Evolutionary conservation across 345 rosid species (phyloP).

Genomic region (Murraya paniculata): DNA sequence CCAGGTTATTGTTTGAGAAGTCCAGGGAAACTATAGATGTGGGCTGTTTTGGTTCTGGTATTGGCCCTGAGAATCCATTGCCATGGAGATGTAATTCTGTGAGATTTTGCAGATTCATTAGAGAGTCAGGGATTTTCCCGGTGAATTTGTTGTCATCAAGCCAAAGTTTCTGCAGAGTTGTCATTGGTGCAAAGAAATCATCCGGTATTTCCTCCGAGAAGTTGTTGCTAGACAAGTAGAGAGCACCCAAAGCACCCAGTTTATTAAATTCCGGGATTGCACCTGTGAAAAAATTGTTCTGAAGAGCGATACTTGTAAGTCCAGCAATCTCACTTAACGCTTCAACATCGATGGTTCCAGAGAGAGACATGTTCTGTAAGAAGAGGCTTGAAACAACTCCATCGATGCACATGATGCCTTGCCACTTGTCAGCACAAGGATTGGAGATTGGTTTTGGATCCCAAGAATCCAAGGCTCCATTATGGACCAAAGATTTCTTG

Average conservation of each 20-base stretch:
- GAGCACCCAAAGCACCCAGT: constrained; percentile 42
- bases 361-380: constrained; percentile 46
- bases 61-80: constrained; percentile 58
- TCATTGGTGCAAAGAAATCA: constrained; percentile 54
- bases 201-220: constrained; percentile 57
- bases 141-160: constrained; percentile 51
- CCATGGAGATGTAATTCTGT: constrained; percentile 63
- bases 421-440: constrained; percentile 64
- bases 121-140: constrained; percentile 56
- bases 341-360: constrained; percentile 51
- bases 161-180: constrained; percentile 52
- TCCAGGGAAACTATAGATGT: constrained; percentile 33
- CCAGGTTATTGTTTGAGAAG: constrained; percentile 55
- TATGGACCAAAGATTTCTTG: constrained; percentile 37
- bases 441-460: constrained; percentile 29
- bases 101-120: constrained; percentile 39
- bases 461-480: constrained; percentile 57
- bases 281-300: constrained; percentile 59
- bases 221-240: constrained; percentile 49
- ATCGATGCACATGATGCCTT: constrained; percentile 50
- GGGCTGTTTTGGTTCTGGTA: constrained; percentile 39
- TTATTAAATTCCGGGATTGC: constrained; percentile 55
- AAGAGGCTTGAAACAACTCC: constrained; percentile 54
- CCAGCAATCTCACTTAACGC: constrained; percentile 38
- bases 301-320: constrained; percentile 56